Evolutionary conservation across 305 asterid species (phyloP).

Genomic region (Fraxinus angustifolia): DNA sequence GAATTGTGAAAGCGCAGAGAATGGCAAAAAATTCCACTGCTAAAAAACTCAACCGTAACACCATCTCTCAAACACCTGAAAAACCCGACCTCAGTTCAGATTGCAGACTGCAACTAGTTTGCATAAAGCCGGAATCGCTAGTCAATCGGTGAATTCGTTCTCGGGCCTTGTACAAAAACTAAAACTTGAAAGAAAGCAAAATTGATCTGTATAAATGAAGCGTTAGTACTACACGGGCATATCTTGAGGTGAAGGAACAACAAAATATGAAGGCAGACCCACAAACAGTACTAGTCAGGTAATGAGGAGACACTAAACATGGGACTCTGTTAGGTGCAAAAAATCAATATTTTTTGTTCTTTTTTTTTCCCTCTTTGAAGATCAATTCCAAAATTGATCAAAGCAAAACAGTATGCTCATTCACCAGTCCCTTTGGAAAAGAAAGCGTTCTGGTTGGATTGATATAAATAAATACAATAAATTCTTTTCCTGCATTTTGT

Average conservation of each 20-base stretch:
- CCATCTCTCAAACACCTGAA: conserved; percentile 42
- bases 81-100: neutral
- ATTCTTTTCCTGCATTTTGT: neutral
- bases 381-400: conserved; percentile 28
- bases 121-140: neutral
- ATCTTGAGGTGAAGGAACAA: conserved; percentile 28
- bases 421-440: conserved; percentile 34
- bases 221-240: conserved; percentile 29
- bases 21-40: conserved; percentile 31
- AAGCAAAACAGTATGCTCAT: conserved; percentile 24
- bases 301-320: conserved; percentile 28
- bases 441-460: conserved; percentile 32
- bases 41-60: conserved; percentile 35
- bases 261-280: conserved; percentile 31
- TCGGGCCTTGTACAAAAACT: neutral
- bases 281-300: conserved; percentile 26
- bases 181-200: conserved; percentile 30
- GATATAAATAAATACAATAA: conserved; percentile 14
- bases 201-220: conserved; percentile 28
- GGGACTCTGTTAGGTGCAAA: conserved; percentile 26
- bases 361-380: neutral
- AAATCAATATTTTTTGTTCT: conserved; percentile 19
- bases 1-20: conserved; percentile 38
- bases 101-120: neutral
- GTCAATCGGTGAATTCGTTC: neutral